Evolutionary conservation across 1,139 yeast genomes (phyloP), one percentile per base, ranked within the genome.

Genomic region (Suhomyces bribrorum): DNA sequence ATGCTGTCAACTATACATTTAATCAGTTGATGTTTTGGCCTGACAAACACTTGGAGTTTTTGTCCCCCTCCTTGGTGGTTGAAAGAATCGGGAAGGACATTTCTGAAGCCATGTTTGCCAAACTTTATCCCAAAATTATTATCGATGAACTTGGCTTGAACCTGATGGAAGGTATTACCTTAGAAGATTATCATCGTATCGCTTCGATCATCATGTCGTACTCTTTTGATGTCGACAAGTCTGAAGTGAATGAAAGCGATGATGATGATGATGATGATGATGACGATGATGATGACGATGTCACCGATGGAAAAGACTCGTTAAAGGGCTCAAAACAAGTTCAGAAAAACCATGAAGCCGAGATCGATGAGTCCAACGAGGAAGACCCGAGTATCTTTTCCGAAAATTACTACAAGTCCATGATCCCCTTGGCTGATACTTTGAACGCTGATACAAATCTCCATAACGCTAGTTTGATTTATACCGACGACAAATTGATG

Each of bases 371-470:
- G 5, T 36, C 25, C 14, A 17, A n/a, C 16, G 31, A 17, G 8
- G 33, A 31, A 3, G 35, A 36, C 9, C 22, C 26, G 3, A 37
- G 29, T 30, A 50, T 50, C 30, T 50, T 46, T 17, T 62, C 57
- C 6, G 82, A 75, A 37, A 69, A 70, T 3, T 75, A 73, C 39
- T 66, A 76, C 46, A 90, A 92, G 56, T 85, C 95, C 0, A 85
- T 92, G 95, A 89, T 89, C 5, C 96, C 97, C 0, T 66, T 89
- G 37, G 97, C 97, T 0, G 97, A 92, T 54, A 81, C 87, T 18
- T 65, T 92, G 43, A 92, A 92, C 54, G 90, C 97, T 0, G 92
- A 89, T 54, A 84, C 96, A 0, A 72, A 73, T 13, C 67, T 75
- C n/a, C 82, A 81, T 54, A 90, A 92, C 59, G 96, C 96, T 5